These are phyloP conservation scores for Pseudogymnoascus sp. DNA, from an alignment of 2,329 filamentous ascomycete genomes.

Conservation along the genomic window DNA sequence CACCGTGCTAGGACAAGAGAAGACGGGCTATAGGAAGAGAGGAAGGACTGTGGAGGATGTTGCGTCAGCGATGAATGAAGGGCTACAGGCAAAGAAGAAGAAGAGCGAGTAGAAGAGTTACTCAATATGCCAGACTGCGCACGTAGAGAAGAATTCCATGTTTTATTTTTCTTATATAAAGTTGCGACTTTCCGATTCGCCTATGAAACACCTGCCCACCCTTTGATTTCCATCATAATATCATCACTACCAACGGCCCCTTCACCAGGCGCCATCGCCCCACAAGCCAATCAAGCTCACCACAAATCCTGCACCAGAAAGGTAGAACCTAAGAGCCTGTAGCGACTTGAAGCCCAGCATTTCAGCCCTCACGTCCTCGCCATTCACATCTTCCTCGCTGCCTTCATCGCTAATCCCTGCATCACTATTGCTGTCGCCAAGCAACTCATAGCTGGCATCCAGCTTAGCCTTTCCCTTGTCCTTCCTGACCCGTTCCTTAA, in stretches of 20 bases:
- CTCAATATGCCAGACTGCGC: background rate
- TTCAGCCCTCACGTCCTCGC: slow-evolving; percentile 54
- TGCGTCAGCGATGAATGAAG: slow-evolving; percentile 43
- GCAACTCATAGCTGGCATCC: slow-evolving; percentile 67
- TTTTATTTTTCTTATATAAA: slow-evolving; percentile 10
- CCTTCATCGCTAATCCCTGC: slow-evolving; percentile 43
- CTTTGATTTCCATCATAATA: slow-evolving; percentile 8
- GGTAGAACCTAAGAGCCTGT: slow-evolving; percentile 47
- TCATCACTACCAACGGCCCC: background rate
- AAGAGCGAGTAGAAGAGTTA: slow-evolving; percentile 26
- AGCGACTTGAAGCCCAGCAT: slow-evolving; percentile 51
- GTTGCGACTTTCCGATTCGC: slow-evolving; percentile 2
- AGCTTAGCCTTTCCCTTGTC: slow-evolving; percentile 35
- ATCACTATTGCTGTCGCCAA: slow-evolving; percentile 49
- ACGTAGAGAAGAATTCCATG: background rate
- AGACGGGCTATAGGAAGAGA: slow-evolving; percentile 48
- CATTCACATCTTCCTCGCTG: slow-evolving; percentile 45
- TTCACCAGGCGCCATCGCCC: slow-evolving; percentile 48
- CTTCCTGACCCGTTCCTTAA: slow-evolving; percentile 29
- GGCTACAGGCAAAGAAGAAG: slow-evolving; percentile 39
- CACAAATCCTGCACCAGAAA: slow-evolving; percentile 52
- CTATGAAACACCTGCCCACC: slow-evolving; percentile 8
- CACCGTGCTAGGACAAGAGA: slow-evolving; percentile 53
- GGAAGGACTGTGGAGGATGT: slow-evolving; percentile 54
- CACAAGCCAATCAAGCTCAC: slow-evolving; percentile 61